Evolutionary conservation across 345 rosid genomes (phyloP).

Genomic region (Pistacia integerrima): DNA sequence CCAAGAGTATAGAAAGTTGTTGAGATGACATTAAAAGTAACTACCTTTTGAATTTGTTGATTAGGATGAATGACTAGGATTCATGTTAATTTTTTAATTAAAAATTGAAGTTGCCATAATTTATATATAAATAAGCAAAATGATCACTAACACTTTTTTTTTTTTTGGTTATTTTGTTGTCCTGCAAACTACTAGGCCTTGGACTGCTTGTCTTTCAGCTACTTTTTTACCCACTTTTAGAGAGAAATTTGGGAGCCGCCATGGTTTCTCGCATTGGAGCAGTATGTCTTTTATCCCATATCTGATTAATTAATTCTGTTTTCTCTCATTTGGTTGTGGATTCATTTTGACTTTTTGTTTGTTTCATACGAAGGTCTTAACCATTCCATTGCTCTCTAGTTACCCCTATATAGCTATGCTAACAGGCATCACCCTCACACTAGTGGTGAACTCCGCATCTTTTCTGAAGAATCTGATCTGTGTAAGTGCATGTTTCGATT

Average conservation of each 20-base stretch:
- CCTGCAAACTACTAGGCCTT: conserved; percentile 31
- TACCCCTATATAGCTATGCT: conserved; percentile 48
- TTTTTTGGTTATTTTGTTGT: conserved; percentile 1
- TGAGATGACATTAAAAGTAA: no score
- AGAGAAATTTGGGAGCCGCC: conserved; percentile 46
- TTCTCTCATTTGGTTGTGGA: not conserved
- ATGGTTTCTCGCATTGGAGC: conserved; percentile 46
- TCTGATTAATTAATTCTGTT: not conserved
- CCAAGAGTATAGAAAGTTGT: no score
- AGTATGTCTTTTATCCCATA: conserved; percentile 26
- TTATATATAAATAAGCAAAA: not conserved
- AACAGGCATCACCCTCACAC: conserved; percentile 31
- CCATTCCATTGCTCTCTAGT: conserved; percentile 41
- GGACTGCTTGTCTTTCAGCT: conserved; percentile 57
- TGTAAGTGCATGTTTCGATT: conserved; percentile 33
- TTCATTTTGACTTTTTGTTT: not conserved
- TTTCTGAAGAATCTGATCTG: conserved; percentile 47
- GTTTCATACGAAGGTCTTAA: conserved; percentile 36
- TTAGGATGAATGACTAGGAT: no score
- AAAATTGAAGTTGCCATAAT: not conserved
- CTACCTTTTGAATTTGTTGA: no score
- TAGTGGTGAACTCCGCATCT: conserved; percentile 44
- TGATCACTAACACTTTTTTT: not conserved
- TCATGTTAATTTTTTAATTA: no score
- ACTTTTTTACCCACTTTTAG: conserved; percentile 43